Base-by-base conservation (phyloP, 805 yeast genomes). In the Diddensiella transvaalensis region DNA sequence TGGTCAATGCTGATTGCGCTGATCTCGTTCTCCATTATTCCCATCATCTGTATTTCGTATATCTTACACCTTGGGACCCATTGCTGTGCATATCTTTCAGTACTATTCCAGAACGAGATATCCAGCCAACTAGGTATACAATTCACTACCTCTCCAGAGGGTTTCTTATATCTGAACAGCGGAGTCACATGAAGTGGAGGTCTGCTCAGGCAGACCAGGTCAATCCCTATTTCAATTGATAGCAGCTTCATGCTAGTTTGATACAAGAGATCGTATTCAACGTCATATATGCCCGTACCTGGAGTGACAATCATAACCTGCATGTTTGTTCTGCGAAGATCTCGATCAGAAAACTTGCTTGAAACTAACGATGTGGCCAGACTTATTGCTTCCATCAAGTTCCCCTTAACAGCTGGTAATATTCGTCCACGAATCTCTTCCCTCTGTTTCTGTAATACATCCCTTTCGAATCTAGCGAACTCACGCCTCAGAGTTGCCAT, bases 31-130 rank as follows among this genome's bases (percentile, higher is more conserved):
- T 91, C 98, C 83, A 91, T 88, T 4, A 93, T 78, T 0, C 98
- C 98, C 95, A 91, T 91, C 97, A 93, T 93, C 64, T 93, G 98
- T 17, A 93, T 68, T 60, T 91, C 98, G 64, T 93, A 91, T 44
- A 93, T 90, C 59, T 87, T 88, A 65, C 97, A 89, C 30, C 93
- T 73, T 0, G 99, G 97, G n/a, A 84, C 77, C 97, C 98, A 91
- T 56, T 67, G 65, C 62, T 70, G 48, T 58, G 61, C 33, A 67
- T 61, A 55, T 42, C 71, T 69, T 23, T 73, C 70, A 2, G 74
- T 64, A 43, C 84, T 87, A 46, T 77, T 80, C 86, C 95, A 93
- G 60, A 85, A 93, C 0, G 96, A 89, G 11, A 90, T 84, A 62
- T 95, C 96, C 59, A 93, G 78, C 97, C 99, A 93, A 42, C 86